Evolutionary conservation across 2,329 filamentous ascomycete species (phyloP).

Genomic region (Xylariaceae sp.): DNA sequence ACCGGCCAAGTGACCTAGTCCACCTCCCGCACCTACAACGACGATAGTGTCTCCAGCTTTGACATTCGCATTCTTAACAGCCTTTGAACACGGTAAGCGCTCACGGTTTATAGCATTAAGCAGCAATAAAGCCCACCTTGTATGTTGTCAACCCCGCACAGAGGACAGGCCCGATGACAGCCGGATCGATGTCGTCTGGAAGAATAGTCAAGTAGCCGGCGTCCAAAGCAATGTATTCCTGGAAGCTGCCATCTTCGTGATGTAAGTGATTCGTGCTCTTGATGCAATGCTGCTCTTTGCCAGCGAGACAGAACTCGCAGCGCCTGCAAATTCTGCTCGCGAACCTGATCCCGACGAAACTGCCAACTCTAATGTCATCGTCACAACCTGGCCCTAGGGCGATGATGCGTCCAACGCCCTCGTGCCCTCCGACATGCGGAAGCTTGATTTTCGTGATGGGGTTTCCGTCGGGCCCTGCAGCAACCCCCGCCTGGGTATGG

Average conservation of each 20-base stretch:
- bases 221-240: slow-evolving; percentile 53
- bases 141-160: slow-evolving; percentile 53
- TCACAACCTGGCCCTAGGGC: slow-evolving; percentile 46
- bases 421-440: slow-evolving; percentile 53
- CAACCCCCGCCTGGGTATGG: slow-evolving; percentile 49
- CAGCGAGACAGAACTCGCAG: slow-evolving; percentile 50
- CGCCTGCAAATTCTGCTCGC: slow-evolving; percentile 49
- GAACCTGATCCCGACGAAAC: slow-evolving; percentile 52
- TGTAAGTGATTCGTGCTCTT: slow-evolving; percentile 53
- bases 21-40: slow-evolving; percentile 54
- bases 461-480: slow-evolving; percentile 42
- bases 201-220: slow-evolving; percentile 51
- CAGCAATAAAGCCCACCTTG: slow-evolving; percentile 44
- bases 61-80: slow-evolving; percentile 50
- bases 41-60: slow-evolving; percentile 49
- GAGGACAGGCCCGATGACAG: slow-evolving; percentile 49
- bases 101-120: background rate
- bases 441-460: slow-evolving; percentile 53
- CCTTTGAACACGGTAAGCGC: slow-evolving; percentile 37
- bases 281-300: slow-evolving; percentile 48
- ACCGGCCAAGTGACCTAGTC: slow-evolving; percentile 53
- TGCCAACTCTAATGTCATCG: slow-evolving; percentile 46
- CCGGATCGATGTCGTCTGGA: slow-evolving; percentile 50
- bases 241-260: slow-evolving; percentile 54
- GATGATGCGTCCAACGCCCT: slow-evolving; percentile 52